Conservation (phyloP, 1,284 basidiomycete genomes). For the Malassezia sympodialis region DNA sequence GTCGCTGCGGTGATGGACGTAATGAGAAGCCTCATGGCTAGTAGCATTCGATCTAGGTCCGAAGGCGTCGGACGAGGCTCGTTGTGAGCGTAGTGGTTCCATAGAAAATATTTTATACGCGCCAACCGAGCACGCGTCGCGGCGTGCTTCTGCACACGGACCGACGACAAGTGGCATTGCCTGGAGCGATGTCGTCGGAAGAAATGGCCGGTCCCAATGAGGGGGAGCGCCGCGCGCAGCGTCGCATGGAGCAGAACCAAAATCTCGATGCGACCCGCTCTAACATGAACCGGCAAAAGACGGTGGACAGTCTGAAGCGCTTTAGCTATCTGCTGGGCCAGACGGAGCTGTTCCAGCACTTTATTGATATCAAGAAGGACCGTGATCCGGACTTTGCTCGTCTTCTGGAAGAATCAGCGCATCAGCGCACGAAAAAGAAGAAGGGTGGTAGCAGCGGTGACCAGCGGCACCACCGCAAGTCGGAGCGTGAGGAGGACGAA, state of each 20-base stretch:
- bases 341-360: slow-evolving; percentile 48
- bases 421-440: slow-evolving; percentile 22
- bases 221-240: slow-evolving; percentile 18
- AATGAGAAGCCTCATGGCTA: background rate
- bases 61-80: background rate
- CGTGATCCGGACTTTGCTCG: slow-evolving; percentile 88
- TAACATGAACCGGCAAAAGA: slow-evolving; percentile 36
- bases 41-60: background rate
- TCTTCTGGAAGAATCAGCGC: slow-evolving; percentile 58
- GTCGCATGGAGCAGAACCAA: slow-evolving; percentile 33
- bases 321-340: slow-evolving; percentile 45
- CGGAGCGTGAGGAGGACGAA: slow-evolving; percentile 66
- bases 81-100: background rate
- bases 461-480: slow-evolving; percentile 71
- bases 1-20: slow-evolving; percentile 7
- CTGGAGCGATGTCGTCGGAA: slow-evolving; percentile 24
- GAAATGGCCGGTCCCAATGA: slow-evolving; percentile 23
- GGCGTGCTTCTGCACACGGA: slow-evolving; percentile 1
- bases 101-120: slow-evolving; percentile 16
- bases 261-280: slow-evolving; percentile 31
- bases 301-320: slow-evolving; percentile 43
- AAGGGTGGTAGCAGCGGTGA: slow-evolving; percentile 52
- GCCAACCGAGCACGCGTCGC: background rate
- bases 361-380: slow-evolving; percentile 53
- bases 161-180: background rate